Conservation (phyloP, 2,329 filamentous ascomycete genomes). For the Pestalotiopsis sp. region DNA sequence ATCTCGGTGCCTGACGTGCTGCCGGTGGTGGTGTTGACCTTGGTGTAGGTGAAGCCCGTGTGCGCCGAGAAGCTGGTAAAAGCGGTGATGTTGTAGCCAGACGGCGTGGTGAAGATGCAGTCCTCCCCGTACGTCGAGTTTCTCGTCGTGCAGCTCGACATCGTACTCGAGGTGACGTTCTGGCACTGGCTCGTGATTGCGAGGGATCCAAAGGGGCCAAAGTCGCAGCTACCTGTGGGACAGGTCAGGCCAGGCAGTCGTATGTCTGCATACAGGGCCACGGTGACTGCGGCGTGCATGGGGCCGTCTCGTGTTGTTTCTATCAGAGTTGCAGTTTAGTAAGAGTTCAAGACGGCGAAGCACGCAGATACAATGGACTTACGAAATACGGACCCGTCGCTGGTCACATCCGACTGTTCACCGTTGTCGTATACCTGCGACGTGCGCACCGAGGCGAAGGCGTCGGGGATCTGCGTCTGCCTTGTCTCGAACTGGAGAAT, state of each 20-base stretch:
- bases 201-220: neutral
- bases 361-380: accelerated
- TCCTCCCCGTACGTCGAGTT: neutral
- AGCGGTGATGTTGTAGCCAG: neutral
- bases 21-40: neutral
- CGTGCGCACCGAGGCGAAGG: neutral
- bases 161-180: neutral
- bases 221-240: neutral
- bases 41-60: neutral
- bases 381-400: neutral
- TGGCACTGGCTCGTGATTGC: neutral
- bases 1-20: neutral
- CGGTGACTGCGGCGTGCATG: neutral
- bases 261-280: neutral
- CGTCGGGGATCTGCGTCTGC: neutral
- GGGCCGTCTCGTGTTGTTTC: neutral
- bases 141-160: neutral
- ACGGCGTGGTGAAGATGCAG: neutral
- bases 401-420: neutral
- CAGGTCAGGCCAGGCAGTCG: neutral
- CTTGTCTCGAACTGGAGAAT: neutral
- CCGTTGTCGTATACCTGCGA: neutral
- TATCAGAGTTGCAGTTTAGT: neutral
- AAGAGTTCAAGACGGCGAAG: neutral
- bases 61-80: neutral